Conservation (phyloP, 106 monocot genomes). For the Dioscorea zingiberensis region DNA sequence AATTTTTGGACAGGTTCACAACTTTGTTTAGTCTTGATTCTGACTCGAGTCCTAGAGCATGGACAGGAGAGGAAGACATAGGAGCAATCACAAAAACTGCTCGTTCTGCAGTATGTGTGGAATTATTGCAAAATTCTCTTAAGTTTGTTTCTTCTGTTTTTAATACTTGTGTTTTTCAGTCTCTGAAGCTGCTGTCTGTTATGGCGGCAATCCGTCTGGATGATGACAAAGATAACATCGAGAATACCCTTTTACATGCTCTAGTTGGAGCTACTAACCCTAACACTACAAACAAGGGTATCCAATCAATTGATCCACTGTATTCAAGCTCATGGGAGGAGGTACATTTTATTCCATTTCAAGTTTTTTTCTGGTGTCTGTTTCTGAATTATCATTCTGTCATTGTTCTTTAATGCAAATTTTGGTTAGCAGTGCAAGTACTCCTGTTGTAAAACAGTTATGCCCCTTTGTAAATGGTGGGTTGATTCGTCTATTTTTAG, state of each 20-base stretch:
- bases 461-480: no score
- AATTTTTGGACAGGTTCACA: slow-evolving; percentile 48
- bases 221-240: slow-evolving; percentile 62
- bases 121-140: not conserved
- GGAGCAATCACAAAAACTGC: slow-evolving; percentile 85
- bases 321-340: slow-evolving; percentile 87
- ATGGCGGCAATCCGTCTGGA: slow-evolving; percentile 82
- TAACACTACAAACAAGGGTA: slow-evolving; percentile 32
- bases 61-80: slow-evolving; percentile 95
- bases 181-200: slow-evolving; percentile 83
- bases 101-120: slow-evolving; percentile 58
- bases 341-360: slow-evolving; percentile 24
- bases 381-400: not conserved
- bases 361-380: not conserved
- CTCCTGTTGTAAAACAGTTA: no score
- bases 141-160: not conserved
- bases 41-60: slow-evolving; percentile 89
- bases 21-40: slow-evolving; percentile 83
- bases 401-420: not conserved
- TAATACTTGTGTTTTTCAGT: slow-evolving; percentile 30
- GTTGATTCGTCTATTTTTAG: no score
- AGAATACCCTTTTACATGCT: slow-evolving; percentile 62
- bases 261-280: slow-evolving; percentile 39
- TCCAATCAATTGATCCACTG: slow-evolving; percentile 58
- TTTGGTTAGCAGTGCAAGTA: not conserved